Conservation (phyloP, 306 rosid species). For the Prunus campanulata region DNA sequence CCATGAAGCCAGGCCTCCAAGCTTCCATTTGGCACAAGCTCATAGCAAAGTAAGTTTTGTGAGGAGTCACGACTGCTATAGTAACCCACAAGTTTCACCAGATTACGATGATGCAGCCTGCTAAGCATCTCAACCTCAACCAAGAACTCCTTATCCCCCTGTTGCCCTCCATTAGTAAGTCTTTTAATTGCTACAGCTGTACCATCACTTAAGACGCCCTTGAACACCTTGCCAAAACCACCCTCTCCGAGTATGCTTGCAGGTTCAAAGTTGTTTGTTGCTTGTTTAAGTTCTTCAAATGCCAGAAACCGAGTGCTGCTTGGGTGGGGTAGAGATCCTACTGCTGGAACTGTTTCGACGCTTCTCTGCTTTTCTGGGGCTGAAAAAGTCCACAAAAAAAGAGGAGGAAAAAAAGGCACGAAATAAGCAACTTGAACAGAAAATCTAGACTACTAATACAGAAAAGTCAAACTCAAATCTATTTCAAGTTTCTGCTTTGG, state of each 20-base stretch:
- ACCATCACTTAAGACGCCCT: slow-evolving; percentile 89
- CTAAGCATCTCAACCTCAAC: slow-evolving; percentile 99
- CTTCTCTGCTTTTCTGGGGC: slow-evolving; percentile 64
- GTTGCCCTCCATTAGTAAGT: slow-evolving; percentile 91
- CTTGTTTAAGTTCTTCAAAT: slow-evolving; percentile 91
- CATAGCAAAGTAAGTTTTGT: slow-evolving; percentile 93
- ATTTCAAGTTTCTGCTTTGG: neutral
- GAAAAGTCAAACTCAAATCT: neutral
- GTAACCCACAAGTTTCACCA: slow-evolving; percentile 92
- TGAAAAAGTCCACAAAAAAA: neutral
- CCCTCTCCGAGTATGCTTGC: slow-evolving; percentile 91
- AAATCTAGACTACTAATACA: neutral
- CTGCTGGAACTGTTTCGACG: slow-evolving; percentile 40
- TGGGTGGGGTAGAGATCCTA: slow-evolving; percentile 79
- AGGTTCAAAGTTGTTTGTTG: slow-evolving; percentile 89
- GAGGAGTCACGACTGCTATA: slow-evolving; percentile 79
- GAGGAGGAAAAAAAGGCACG: neutral
- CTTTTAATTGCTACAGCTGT: slow-evolving; percentile 96
- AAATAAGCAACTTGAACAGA: neutral
- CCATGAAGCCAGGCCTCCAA: slow-evolving; percentile 99
- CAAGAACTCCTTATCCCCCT: slow-evolving; percentile 88
- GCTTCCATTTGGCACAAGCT: slow-evolving; percentile 97
- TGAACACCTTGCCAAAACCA: slow-evolving; percentile 89
- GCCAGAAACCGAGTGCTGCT: slow-evolving; percentile 88
- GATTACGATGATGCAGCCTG: slow-evolving; percentile 95